Conservation (phyloP, 352 stramenopile species). For the Pythium catenulatum region DNA sequence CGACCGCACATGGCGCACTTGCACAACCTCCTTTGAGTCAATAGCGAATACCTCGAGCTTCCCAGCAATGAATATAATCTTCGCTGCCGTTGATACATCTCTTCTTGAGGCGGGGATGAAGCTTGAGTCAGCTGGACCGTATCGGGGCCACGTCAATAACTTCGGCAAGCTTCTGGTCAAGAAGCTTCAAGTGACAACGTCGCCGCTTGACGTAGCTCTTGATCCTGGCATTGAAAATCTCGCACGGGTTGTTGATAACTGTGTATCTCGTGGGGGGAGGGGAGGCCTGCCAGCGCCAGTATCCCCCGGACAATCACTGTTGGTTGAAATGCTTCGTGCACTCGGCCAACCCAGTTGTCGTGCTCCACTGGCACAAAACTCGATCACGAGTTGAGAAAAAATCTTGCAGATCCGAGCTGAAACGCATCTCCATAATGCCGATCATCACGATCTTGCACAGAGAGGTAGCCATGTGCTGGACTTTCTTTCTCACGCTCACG, state of each 20-base stretch:
- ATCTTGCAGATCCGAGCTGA: not conserved
- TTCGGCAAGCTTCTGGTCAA: too few relatives aligned
- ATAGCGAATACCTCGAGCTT: too few relatives aligned
- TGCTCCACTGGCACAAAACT: not conserved
- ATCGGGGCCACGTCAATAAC: too few relatives aligned
- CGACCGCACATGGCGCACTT: too few relatives aligned
- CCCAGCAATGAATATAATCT: too few relatives aligned
- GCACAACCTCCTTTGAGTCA: too few relatives aligned
- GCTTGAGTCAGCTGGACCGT: too few relatives aligned
- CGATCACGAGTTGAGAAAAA: not conserved
- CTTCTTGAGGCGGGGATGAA: too few relatives aligned
- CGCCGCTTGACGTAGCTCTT: constrained; percentile 25
- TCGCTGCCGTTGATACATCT: too few relatives aligned
- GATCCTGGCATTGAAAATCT: constrained; percentile 53
- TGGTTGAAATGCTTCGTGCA: constrained; percentile 10
- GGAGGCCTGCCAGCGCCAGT: constrained; percentile 50
- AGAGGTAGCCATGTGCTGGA: not conserved
- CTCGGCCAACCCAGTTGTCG: not conserved
- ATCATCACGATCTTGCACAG: not conserved
- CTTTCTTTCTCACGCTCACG: too few relatives aligned
- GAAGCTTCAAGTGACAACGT: not conserved
- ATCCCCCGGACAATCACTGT: constrained; percentile 17
- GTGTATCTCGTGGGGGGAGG: constrained; percentile 27
- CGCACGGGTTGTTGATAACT: constrained; percentile 51
- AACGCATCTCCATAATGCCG: not conserved